Evolutionary conservation across 2,329 filamentous ascomycete species (phyloP).

Genomic region (Hymenoscyphus fraxineus): DNA sequence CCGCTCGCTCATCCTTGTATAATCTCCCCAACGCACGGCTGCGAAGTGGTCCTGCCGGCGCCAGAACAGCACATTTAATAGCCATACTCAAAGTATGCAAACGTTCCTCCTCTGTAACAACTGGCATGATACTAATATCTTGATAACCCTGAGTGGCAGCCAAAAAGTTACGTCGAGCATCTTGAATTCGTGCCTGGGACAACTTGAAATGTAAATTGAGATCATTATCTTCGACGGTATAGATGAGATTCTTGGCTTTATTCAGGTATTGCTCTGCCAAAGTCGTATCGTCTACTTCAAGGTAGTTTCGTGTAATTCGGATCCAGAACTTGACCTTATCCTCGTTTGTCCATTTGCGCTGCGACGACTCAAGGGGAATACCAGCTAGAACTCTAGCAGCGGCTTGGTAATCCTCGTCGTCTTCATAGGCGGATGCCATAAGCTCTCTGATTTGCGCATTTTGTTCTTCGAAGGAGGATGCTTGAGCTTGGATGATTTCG

Average conservation of each 20-base stretch:
- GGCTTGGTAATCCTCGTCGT: conserved; percentile 71
- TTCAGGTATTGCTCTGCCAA: conserved; percentile 84
- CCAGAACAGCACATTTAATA: conserved; percentile 87
- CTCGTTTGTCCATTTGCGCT: conserved; percentile 76
- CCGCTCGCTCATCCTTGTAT: conserved; percentile 88
- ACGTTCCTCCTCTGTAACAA: conserved; percentile 83
- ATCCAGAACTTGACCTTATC: conserved; percentile 87
- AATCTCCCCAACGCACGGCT: conserved; percentile 76
- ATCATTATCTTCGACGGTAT: conserved; percentile 69
- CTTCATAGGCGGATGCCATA: conserved; percentile 78
- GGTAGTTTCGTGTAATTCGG: conserved; percentile 87
- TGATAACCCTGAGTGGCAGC: conserved; percentile 86
- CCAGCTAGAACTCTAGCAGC: conserved; percentile 76
- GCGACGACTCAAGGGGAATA: conserved; percentile 85
- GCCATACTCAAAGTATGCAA: conserved; percentile 80
- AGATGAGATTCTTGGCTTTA: conserved; percentile 90
- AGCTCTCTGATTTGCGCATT: conserved; percentile 74
- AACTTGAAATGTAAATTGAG: conserved; percentile 83
- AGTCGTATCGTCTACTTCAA: conserved; percentile 89
- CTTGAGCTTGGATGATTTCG: conserved; percentile 57
- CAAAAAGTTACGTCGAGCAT: conserved; percentile 85
- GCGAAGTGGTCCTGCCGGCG: conserved; percentile 82
- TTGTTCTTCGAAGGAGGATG: conserved; percentile 78
- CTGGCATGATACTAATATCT: conserved; percentile 71
- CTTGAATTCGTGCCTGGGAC: conserved; percentile 87